Conservation (phyloP, 78 protist species). For the Protostelium mycophagum region DNA sequence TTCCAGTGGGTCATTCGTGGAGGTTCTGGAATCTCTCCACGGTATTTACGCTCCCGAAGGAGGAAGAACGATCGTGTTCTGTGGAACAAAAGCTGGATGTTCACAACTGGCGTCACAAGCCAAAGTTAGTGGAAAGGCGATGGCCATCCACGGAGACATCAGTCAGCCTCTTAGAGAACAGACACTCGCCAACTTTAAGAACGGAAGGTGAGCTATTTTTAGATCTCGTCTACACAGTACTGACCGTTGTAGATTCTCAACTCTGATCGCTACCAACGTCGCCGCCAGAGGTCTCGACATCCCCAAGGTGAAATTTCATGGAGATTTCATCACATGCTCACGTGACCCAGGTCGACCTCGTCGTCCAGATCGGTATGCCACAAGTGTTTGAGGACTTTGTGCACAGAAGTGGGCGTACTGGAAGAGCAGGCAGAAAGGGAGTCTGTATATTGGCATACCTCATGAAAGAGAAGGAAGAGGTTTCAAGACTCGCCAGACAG, state of each 20-base stretch:
- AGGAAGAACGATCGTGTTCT: not conserved
- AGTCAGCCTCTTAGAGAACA: conserved; percentile 94
- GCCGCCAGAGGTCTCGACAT: conserved; percentile 97
- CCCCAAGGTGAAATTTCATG: conserved; percentile 77
- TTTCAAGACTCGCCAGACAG: not conserved
- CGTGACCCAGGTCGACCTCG: conserved; percentile 50
- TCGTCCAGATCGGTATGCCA: conserved; percentile 96
- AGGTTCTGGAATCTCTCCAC: not conserved
- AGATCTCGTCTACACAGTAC: not conserved
- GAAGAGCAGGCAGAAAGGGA: conserved; percentile 95
- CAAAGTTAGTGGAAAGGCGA: not conserved
- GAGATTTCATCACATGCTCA: not conserved
- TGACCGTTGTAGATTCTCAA: conserved; percentile 1
- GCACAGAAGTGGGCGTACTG: conserved; percentile 97
- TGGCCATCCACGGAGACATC: conserved; percentile 98
- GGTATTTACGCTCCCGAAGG: not conserved
- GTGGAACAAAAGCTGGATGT: not conserved
- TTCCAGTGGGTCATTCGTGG: not conserved
- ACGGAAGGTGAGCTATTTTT: not conserved
- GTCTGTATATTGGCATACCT: not conserved
- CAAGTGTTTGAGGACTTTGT: conserved; percentile 79
- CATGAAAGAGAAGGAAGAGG: not conserved
- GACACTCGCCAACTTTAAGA: conserved; percentile 69
- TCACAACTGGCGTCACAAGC: not conserved
- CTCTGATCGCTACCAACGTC: conserved; percentile 89